Base-by-base conservation (phyloP, 768 basidiomycete genomes). In the Artomyces pyxidatus region DNA sequence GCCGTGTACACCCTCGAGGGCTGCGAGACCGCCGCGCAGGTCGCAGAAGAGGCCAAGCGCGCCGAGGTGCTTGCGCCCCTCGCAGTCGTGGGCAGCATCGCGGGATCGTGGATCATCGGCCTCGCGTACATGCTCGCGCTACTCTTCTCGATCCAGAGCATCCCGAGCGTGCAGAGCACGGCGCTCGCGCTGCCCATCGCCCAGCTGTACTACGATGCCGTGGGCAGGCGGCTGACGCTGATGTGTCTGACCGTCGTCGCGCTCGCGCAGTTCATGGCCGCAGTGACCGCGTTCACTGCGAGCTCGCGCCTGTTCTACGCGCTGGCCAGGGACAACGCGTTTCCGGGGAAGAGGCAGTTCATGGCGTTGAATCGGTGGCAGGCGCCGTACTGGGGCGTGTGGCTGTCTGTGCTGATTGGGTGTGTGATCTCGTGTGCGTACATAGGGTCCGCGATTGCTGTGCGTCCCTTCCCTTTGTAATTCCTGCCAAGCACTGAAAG, bases 1-100 rank as follows among this genome's bases (percentile, higher is more conserved):
- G 76, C 77, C 6, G 78, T 80, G 11, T 80, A 80, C 54, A 78
- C 78, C 2, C 68, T 79, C 23, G 78, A 78, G 62, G 78, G 78
- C 21, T 79, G 77, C 58, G 78, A 80, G 58, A 80, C 78, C 4
- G 77, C 78, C 35, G 78, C 79, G n/a, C 78, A 80, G 57, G 72
- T 80, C 6, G 78, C 78, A 5, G 78, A 81, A 60, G 78, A 81
- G 59, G 77, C 77, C 27, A 65, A 70, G 42, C 72, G 73, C 17
- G 78, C 78, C 0, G 75, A 77, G 47, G 51, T 76, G 42, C 73
- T 80, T n/a, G 76, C 78, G 1, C 78, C 78, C 8, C 63, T 78
- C 27, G 78, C 75, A 6, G 71, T 80, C 25, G 74, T 77, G n/a
- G 74, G 70, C 37, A 73, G 72, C 60, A 75, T 80, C 53, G 67